A percentile compares a stretch with the other conserved stretches of the same genome.
Evolutionary conservation across 768 basidiomycete species (phyloP).

Genomic region (Harrya chromipes): DNA sequence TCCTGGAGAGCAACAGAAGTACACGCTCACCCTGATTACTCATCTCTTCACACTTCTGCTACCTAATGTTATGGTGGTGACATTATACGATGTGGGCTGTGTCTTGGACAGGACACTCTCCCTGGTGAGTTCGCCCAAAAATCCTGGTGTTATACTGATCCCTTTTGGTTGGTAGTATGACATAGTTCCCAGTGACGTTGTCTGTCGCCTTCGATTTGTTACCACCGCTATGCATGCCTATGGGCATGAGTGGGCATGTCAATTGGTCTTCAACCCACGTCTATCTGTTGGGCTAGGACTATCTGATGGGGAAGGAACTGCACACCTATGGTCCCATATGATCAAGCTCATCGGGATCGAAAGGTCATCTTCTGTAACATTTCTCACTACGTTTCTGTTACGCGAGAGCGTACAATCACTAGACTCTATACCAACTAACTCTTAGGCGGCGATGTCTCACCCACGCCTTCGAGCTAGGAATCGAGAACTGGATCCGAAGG

Average conservation of each 20-base stretch:
- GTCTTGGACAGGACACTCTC: conserved; percentile 24
- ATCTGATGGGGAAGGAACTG: conserved; percentile 14
- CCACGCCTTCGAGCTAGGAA: no score
- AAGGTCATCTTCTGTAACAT: conserved; percentile 29
- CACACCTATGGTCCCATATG: conserved; percentile 33
- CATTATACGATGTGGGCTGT: conserved; percentile 36
- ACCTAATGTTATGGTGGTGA: conserved; percentile 24
- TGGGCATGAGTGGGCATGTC: conserved; percentile 35
- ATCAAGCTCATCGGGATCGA: conserved; percentile 35
- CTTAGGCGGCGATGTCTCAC: no score
- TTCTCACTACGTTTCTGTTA: no score
- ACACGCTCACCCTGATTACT: conserved; percentile 33
- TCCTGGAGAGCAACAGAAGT: conserved; percentile 25
- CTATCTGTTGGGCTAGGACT: conserved; percentile 16
- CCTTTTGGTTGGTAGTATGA: neutral
- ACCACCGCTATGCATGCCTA: conserved; percentile 39
- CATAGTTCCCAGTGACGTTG: neutral
- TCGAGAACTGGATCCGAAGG: no score
- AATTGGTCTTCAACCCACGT: neutral
- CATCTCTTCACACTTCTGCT: conserved; percentile 31
- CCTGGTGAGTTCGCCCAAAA: conserved; percentile 19
- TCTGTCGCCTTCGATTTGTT: conserved; percentile 12
- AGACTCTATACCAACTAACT: no score
- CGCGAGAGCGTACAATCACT: no score
- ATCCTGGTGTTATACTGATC: neutral